phyloP scores from a whole-genome alignment of 129 eudicot species.

The Cynara cardunculus region DNA sequence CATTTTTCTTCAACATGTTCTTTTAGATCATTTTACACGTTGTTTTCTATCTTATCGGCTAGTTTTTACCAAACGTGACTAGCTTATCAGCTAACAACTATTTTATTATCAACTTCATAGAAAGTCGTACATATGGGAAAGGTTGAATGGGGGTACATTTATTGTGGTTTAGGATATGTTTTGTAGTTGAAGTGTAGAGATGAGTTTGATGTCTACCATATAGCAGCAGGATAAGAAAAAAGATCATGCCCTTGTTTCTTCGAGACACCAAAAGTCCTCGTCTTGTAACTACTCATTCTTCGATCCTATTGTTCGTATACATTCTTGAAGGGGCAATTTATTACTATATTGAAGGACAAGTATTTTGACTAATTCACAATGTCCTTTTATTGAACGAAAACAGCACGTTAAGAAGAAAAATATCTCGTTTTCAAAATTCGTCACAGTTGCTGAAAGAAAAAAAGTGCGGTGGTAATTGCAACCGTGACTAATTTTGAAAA shows the following conservation, averaged over 20 bases:
- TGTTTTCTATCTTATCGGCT: neutral
- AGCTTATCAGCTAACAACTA: neutral
- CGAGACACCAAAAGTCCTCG: neutral
- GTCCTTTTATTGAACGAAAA: neutral
- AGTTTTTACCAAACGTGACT: neutral
- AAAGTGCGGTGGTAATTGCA: conserved; percentile 21
- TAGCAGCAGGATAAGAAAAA: neutral
- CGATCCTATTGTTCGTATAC: neutral
- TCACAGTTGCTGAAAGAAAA: neutral
- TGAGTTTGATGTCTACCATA: neutral
- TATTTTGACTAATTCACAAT: conserved; percentile 1
- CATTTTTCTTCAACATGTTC: neutral
- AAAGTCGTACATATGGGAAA: neutral
- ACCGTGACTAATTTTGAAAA: neutral
- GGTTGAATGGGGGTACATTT: neutral
- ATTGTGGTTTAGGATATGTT: conserved; percentile 8
- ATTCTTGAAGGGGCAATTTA: neutral
- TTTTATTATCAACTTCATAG: neutral
- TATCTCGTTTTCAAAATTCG: neutral
- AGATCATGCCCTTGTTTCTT: conserved; percentile 7
- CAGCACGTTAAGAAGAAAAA: neutral
- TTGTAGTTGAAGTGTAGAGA: neutral
- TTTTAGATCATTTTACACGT: neutral
- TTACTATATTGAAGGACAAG: neutral
- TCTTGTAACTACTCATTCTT: conserved; percentile 7